Base-by-base conservation (phyloP, 768 basidiomycete species). In the Mrakia hoshinonis region DNA sequence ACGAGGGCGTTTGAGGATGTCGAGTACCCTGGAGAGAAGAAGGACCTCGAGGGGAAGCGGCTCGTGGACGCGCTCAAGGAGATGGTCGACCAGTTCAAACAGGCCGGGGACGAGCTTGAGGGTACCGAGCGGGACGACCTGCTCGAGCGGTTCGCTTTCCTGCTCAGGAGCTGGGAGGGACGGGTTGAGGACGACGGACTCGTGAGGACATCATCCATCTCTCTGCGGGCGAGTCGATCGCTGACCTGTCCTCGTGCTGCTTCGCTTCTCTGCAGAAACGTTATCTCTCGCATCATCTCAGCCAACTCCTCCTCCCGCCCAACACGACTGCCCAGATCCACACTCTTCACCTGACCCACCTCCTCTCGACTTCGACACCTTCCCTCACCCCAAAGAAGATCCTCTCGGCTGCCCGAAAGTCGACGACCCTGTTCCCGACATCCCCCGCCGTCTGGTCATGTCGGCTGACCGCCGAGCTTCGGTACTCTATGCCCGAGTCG, bases 1-100 rank as follows among this genome's bases (percentile, higher is more conserved):
- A 77, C 76, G 43, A 72, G 68, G 47, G 65, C 49, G 13, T 73
- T 81, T 38, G 78, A 78, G 68, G 80, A 81, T 68, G 66, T 74
- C n/a, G 62, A 72, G 34, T 81, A 77, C 29, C 72, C 78, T 9
- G 58, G 58, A 11, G 58, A 61, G 58, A 61, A 61, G 58, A 61
- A 61, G 58, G 76, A 75, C 12, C 39, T 61, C 9, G 69, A 74
- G 51, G 73, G 75, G 11, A 61, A 62, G 47, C 43, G 46, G 49
- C 12, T 39, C 7, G 62, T 73, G 12, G 67, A 68, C 34, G 72
- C 55, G 5, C 36, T 73, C 12, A 52, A 73, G 52, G 47, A 12
- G 38, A 55, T 73, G 48, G 67, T 73, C 24, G 61, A 52, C 10
- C 38, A 67, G 36, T 73, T 68, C 60, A 68, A 73, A 60, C 22